Base-by-base conservation (phyloP, 1,139 yeast genomes). In the Candida sanyaensis region DNA sequence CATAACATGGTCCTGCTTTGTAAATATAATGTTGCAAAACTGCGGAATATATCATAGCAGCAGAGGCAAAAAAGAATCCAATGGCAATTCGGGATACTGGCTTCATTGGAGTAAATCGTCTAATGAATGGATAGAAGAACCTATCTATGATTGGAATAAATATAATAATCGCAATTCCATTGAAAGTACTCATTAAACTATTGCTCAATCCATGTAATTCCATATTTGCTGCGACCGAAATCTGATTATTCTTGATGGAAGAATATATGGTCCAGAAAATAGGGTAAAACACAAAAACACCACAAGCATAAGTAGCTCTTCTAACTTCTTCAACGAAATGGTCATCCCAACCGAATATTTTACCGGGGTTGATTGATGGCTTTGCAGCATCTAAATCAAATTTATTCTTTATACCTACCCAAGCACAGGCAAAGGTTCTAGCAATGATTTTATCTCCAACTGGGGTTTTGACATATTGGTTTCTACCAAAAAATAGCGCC, bases 31-130 rank as follows among this genome's bases (percentile, higher is more conserved):
- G 81, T 69, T 90, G 96, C 55, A 88, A 76, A 41, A 87, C 83
- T n/a, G 96, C 92, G 46, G 96, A 93, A 62, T 86, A 83, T 29
- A 83, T 79, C 84, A 88, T 86, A 32, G 96, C 79, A 34, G 75
- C 59, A 5, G 91, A 68, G 44, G 85, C 90, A 49, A 87, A 73
- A 64, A 85, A 65, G 71, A 89, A 89, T 8, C 97, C 97, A 53
- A 75, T 72, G 61, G 79, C 75, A 56, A 90, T 89, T 65, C 88
- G 83, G 51, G 89, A 77, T 56, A 88, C 81, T 32, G 96, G 83
- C 54, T 73, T 81, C 62, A 84, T 81, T 11, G 82, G 78, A 41
- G 86, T 81, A 58, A 74, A 65, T 55, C 63, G 72, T 64, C 85
- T 71, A 56, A 83, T 68, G 57, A 66, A 65, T 27, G 88, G 88